These are phyloP conservation scores for Flaveria ramosissima DNA, from an alignment of 129 eudicot genomes.

Conservation along the genomic window DNA sequence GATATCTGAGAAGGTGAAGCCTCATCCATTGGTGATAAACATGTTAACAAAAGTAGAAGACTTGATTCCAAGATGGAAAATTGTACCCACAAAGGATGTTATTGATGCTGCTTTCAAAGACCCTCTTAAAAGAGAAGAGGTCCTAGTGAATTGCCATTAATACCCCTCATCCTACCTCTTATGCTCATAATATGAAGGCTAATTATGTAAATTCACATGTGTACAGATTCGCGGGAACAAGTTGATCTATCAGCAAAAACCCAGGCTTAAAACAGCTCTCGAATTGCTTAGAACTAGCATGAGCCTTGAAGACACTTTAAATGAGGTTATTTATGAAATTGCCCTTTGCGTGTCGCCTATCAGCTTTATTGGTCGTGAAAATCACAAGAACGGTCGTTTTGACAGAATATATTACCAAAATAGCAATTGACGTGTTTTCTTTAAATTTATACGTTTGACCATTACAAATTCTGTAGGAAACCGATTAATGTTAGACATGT, in stretches of 20 bases:
- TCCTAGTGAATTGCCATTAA: constrained; percentile 19
- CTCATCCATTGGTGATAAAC: constrained; percentile 79
- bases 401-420: not conserved
- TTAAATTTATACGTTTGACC: too few species aligned
- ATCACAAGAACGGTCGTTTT: too few species aligned
- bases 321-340: constrained; percentile 47
- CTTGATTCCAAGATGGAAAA: constrained; percentile 90
- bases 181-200: not conserved
- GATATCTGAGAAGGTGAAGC: constrained; percentile 98
- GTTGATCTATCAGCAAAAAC: constrained; percentile 82
- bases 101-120: constrained; percentile 94
- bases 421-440: not conserved
- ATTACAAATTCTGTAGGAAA: too few species aligned
- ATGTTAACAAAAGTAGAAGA: constrained; percentile 71
- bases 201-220: constrained; percentile 14
- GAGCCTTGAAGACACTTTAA: constrained; percentile 75
- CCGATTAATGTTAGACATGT: too few species aligned
- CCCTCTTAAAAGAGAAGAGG: constrained; percentile 85
- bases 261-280: constrained; percentile 90
- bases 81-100: constrained; percentile 90
- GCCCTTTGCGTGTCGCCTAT: not conserved
- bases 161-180: not conserved
- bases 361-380: not conserved
- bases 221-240: constrained; percentile 81
- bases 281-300: constrained; percentile 97